These are phyloP conservation scores for Sanghuangporus sanghuang DNA, from an alignment of 1,284 basidiomycete genomes.

Conservation along the genomic window DNA sequence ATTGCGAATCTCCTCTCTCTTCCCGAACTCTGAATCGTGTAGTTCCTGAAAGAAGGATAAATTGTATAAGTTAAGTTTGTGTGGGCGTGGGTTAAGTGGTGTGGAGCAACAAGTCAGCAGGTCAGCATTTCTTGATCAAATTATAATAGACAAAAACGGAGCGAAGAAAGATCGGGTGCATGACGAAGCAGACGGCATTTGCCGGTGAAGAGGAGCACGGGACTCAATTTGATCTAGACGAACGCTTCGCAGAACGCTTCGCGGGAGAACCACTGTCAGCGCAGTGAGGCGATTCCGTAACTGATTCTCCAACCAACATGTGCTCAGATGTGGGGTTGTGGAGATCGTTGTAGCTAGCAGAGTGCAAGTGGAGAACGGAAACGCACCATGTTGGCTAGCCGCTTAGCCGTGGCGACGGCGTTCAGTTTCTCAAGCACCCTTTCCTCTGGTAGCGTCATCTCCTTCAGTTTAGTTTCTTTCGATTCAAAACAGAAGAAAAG, in stretches of 20 bases:
- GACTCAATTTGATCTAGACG: too few species aligned
- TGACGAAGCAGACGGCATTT: not conserved
- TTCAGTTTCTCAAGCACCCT: conserved; percentile 86
- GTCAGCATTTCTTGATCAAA: not conserved
- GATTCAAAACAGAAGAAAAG: not conserved
- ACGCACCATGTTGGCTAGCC: conserved; percentile 87
- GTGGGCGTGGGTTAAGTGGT: not conserved
- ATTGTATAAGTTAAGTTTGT: too few species aligned
- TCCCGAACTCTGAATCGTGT: conserved; percentile 88
- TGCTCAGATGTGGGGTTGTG: not conserved
- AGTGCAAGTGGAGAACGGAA: not conserved
- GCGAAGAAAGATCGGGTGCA: not conserved
- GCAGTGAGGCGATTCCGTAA: not conserved
- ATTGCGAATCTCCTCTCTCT: conserved; percentile 76
- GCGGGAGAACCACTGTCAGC: not conserved
- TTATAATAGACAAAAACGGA: not conserved
- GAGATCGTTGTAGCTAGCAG: not conserved
- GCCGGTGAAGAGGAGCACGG: not conserved
- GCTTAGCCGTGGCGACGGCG: conserved; percentile 85
- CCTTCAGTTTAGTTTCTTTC: conserved; percentile 67
- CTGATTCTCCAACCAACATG: not conserved
- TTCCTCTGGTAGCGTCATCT: conserved; percentile 75
- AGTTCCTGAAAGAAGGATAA: conserved; percentile 58
- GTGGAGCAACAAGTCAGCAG: not conserved
- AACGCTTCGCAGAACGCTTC: not conserved